Percentiles rank a stretch among this genome's conserved stretches.
Evolutionary conservation across 2,329 filamentous ascomycete genomes (phyloP).

Genomic region (Pyricularia grisea): DNA sequence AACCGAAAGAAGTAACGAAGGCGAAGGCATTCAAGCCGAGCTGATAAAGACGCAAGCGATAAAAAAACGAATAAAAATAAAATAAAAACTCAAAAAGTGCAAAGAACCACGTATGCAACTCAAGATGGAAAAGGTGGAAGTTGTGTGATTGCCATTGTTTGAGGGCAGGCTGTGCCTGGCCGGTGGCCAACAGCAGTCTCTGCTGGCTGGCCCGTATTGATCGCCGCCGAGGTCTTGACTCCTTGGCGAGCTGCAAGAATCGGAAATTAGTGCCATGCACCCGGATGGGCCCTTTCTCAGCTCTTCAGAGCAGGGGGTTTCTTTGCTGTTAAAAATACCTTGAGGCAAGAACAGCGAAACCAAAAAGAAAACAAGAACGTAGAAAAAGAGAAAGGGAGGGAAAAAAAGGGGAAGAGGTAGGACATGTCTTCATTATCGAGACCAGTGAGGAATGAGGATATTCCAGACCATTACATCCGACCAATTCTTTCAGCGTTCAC

Average conservation of each 20-base stretch:
- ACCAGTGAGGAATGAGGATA: no score
- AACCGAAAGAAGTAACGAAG: neutral
- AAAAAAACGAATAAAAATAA: neutral
- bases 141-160: neutral
- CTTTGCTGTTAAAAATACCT: neutral
- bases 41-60: neutral
- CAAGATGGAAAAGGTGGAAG: neutral
- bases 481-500: neutral
- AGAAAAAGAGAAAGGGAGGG: no score
- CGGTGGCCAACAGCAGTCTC: neutral
- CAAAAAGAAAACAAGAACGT: no score
- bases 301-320: neutral
- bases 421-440: no score
- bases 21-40: neutral
- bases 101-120: neutral
- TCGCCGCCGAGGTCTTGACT: neutral
- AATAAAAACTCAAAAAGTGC: neutral
- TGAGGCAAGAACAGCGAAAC: no score
- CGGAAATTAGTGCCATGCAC: neutral
- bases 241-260: neutral
- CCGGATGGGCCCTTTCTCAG: neutral
- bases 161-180: neutral
- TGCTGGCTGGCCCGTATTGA: neutral
- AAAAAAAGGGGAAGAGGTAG: no score
- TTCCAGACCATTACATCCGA: no score